phyloP scores from a whole-genome alignment of 768 basidiomycete genomes.

The Calocera viscosa region DNA sequence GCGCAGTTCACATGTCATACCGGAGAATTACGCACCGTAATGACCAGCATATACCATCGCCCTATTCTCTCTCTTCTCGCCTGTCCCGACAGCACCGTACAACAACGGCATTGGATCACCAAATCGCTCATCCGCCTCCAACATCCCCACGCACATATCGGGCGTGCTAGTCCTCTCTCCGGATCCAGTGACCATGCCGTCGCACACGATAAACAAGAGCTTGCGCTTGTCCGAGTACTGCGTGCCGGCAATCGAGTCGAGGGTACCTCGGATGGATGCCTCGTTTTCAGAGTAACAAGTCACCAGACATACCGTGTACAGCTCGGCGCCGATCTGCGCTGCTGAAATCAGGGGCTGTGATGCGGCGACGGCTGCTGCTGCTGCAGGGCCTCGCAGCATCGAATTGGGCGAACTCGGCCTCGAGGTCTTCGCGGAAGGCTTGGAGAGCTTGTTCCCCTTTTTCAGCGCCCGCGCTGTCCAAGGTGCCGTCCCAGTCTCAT shows the following conservation, averaged over 20 bases:
- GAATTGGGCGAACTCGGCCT: constrained; percentile 31
- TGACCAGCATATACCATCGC: constrained; percentile 99
- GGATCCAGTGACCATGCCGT: constrained; percentile 97
- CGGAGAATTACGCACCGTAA: constrained; percentile 56
- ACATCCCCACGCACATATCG: constrained; percentile 81
- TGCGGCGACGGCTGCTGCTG: constrained; percentile 19
- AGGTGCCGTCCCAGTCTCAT: constrained; percentile 81
- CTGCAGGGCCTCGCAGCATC: constrained; percentile 45
- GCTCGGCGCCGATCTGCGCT: constrained; percentile 83
- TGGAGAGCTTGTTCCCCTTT: constrained; percentile 27
- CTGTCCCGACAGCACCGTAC: constrained; percentile 81
- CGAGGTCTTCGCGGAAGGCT: constrained; percentile 34
- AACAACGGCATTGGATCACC: constrained; percentile 93
- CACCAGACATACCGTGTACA: constrained; percentile 89
- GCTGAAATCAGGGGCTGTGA: constrained; percentile 59
- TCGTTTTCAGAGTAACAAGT: constrained; percentile 98
- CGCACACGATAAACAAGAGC: constrained; percentile 84
- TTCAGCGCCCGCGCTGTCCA: constrained; percentile 52
- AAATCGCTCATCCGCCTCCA: constrained; percentile 90
- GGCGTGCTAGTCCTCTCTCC: constrained; percentile 95
- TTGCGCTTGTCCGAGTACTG: constrained; percentile 88
- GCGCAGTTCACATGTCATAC: not conserved
- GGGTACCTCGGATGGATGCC: constrained; percentile 77
- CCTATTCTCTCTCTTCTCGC: constrained; percentile 78
- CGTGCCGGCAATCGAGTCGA: constrained; percentile 86